A percentile compares a stretch with the other conserved stretches of the same genome.
Conservation (phyloP, 2,329 filamentous ascomycete genomes). For the Arthroderma uncinatum region DNA sequence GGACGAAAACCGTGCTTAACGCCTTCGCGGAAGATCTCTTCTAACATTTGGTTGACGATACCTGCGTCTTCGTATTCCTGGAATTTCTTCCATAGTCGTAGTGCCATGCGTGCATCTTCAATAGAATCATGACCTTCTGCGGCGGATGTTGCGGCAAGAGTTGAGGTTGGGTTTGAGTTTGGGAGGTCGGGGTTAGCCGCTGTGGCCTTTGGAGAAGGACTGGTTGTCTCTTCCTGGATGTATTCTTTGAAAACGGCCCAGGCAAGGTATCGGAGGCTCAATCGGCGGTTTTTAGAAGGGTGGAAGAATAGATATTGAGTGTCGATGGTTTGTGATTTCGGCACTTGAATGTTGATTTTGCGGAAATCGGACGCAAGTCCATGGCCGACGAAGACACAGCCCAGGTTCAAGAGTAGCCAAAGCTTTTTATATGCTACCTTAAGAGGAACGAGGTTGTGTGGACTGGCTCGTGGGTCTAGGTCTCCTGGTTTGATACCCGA, state of each 20-base stretch:
- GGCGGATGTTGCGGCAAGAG: conserved; percentile 11
- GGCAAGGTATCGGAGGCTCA: conserved; percentile 82
- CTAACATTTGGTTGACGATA: conserved; percentile 68
- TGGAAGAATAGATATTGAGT: conserved; percentile 88
- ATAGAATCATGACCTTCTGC: conserved; percentile 68
- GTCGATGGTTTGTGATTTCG: conserved; percentile 80
- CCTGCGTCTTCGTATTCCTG: conserved; percentile 80
- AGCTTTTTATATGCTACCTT: conserved; percentile 97
- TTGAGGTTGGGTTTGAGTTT: neutral
- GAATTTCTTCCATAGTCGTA: conserved; percentile 82
- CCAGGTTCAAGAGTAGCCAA: conserved; percentile 89
- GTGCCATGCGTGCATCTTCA: conserved; percentile 82
- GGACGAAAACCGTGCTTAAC: conserved; percentile 49
- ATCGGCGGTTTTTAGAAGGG: conserved; percentile 65
- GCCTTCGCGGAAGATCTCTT: conserved; percentile 68
- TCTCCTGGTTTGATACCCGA: conserved; percentile 83
- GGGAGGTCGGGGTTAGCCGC: neutral
- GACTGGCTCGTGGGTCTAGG: conserved; percentile 64
- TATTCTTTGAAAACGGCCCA: conserved; percentile 87
- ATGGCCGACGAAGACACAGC: conserved; percentile 87
- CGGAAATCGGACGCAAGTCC: conserved; percentile 92
- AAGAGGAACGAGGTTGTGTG: conserved; percentile 71
- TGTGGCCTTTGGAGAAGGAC: conserved; percentile 3
- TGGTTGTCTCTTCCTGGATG: conserved; percentile 67
- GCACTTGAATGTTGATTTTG: conserved; percentile 95